Percentiles rank a stretch among this genome's conserved stretches.
Conservation (phyloP, 2,329 filamentous ascomycete species). For the Neophaeococcomyces aloes region DNA sequence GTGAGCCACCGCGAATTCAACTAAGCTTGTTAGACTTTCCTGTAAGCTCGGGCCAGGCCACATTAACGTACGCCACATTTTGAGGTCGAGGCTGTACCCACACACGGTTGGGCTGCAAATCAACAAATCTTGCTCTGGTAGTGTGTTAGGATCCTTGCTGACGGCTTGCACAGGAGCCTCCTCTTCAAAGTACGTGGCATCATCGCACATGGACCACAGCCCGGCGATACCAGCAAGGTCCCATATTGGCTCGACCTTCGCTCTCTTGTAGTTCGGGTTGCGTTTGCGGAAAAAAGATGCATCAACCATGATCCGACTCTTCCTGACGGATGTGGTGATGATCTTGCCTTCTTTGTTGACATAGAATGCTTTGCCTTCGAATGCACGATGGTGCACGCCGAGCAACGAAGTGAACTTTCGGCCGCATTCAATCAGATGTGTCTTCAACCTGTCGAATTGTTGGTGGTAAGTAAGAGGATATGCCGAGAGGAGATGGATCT, state of each 20-base stretch:
- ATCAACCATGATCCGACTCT: slow-evolving; percentile 25
- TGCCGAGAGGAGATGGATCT: slow-evolving; percentile 24
- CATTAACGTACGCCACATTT: slow-evolving; percentile 16
- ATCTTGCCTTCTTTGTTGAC: slow-evolving; percentile 22
- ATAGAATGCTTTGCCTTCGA: slow-evolving; percentile 26
- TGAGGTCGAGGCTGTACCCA: slow-evolving; percentile 11
- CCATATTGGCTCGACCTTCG: slow-evolving; percentile 9
- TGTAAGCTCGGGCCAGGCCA: background rate
- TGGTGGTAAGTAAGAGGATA: slow-evolving; percentile 26
- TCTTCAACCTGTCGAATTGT: slow-evolving; percentile 15
- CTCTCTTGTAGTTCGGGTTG: slow-evolving; percentile 20
- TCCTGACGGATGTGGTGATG: slow-evolving; percentile 18
- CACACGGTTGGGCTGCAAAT: slow-evolving; percentile 20
- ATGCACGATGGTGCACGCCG: slow-evolving; percentile 24
- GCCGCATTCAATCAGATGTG: slow-evolving; percentile 22
- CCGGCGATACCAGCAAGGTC: background rate
- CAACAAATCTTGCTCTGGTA: slow-evolving; percentile 17
- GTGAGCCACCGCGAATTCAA: slow-evolving; percentile 19
- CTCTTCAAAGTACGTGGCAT: too few relatives aligned
- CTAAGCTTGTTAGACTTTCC: slow-evolving; percentile 10
- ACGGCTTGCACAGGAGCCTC: too few relatives aligned
- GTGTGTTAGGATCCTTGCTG: background rate
- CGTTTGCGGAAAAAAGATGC: slow-evolving; percentile 22
- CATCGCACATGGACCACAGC: background rate
- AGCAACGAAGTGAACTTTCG: slow-evolving; percentile 24